phyloP scores from a whole-genome alignment of 2,329 filamentous ascomycete species.

The Byssochlamys sp. region DNA sequence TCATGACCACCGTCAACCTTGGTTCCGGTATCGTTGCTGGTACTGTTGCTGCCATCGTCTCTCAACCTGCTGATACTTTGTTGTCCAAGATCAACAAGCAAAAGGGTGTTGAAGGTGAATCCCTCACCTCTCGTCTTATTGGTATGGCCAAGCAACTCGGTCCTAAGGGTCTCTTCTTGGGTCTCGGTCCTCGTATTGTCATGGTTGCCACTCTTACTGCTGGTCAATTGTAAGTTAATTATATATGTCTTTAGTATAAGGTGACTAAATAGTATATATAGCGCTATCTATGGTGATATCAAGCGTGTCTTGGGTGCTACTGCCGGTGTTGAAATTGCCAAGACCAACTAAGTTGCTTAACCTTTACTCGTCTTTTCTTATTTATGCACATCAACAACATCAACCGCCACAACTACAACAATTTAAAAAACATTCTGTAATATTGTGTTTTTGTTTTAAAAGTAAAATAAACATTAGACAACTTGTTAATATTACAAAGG shows the following conservation, averaged over 20 bases:
- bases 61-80: constrained; percentile 88
- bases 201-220: too few species aligned
- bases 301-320: constrained; percentile 62
- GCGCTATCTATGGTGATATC: too few species aligned
- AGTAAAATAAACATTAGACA: too few species aligned
- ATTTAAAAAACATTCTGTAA: too few species aligned
- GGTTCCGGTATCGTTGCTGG: constrained; percentile 75
- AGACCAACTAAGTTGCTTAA: too few species aligned
- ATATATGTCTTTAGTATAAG: too few species aligned
- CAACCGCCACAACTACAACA: too few species aligned
- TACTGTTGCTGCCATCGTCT: constrained; percentile 78
- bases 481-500: too few species aligned
- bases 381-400: too few species aligned
- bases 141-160: constrained; percentile 85
- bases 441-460: too few species aligned
- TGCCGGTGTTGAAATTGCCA: constrained; percentile 64
- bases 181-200: too few species aligned
- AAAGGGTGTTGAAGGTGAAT: constrained; percentile 75
- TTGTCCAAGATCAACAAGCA: constrained; percentile 95
- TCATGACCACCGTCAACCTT: constrained; percentile 74
- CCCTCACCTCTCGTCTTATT: constrained; percentile 67
- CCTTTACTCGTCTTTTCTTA: too few species aligned
- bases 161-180: constrained; percentile 61
- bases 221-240: constrained; percentile 49
- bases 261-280: constrained; percentile 5